phyloP scores from a whole-genome alignment of 495 filamentous ascomycete genomes.

The Clohesyomyces aquaticus region DNA sequence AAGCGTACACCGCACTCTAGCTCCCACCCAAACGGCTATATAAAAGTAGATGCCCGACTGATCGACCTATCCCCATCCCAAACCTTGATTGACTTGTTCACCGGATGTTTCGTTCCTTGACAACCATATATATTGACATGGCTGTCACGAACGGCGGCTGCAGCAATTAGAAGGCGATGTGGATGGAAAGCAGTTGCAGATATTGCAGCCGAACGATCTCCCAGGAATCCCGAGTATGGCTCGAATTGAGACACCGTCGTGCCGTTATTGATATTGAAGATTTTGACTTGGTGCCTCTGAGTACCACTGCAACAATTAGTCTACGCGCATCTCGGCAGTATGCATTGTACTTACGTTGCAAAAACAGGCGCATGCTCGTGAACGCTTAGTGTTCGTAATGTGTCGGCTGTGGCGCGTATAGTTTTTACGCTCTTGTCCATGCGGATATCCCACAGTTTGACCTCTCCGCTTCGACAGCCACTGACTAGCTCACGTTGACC shows the following conservation, averaged over 20 bases:
- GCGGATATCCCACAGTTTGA: constrained; percentile 95
- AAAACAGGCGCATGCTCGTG: constrained; percentile 98
- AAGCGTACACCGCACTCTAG: neutral
- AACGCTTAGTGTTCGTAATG: constrained; percentile 81
- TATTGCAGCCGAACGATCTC: constrained; percentile 70
- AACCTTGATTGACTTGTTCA: constrained; percentile 24
- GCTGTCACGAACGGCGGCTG: constrained; percentile 71
- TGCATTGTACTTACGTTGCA: constrained; percentile 79
- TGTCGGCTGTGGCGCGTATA: constrained; percentile 72
- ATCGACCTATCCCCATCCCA: constrained; percentile 15
- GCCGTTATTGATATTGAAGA: constrained; percentile 76
- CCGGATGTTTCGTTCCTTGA: constrained; percentile 41
- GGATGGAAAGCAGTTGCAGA: constrained; percentile 93
- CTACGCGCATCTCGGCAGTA: neutral
- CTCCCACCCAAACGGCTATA: neutral
- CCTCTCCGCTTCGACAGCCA: constrained; percentile 85
- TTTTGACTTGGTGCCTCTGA: constrained; percentile 81
- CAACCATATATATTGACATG: constrained; percentile 75
- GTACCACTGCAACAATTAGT: constrained; percentile 68
- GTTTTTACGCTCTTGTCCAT: constrained; percentile 74
- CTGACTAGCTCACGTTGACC: constrained; percentile 87
- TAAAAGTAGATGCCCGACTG: constrained; percentile 20
- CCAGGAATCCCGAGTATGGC: constrained; percentile 85
- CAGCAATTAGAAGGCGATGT: constrained; percentile 88
- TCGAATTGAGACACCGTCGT: constrained; percentile 76